Percentiles rank a stretch among this genome's conserved stretches.
Conservation (phyloP, 495 filamentous ascomycete genomes). For the Arthonia radiata region DNA sequence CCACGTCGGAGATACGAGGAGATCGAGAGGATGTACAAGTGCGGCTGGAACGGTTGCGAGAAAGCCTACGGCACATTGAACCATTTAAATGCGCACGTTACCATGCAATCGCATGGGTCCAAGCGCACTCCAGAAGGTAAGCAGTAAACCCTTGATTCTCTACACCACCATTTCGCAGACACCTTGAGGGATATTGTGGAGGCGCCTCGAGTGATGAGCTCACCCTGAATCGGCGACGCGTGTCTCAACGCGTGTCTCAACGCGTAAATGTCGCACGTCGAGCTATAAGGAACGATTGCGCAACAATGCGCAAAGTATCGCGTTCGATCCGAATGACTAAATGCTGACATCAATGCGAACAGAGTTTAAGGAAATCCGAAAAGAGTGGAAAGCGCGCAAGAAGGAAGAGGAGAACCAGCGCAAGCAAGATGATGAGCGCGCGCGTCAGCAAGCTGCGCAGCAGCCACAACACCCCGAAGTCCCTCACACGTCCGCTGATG, state of each 20-base stretch:
- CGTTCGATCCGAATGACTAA: too few relatives aligned
- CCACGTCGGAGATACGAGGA: slow-evolving; percentile 89
- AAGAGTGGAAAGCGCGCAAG: slow-evolving; percentile 97
- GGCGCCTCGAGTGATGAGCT: too few relatives aligned
- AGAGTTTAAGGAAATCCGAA: slow-evolving; percentile 99
- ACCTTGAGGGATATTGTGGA: too few relatives aligned
- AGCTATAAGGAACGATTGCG: too few relatives aligned
- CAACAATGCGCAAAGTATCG: too few relatives aligned
- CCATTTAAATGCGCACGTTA: slow-evolving; percentile 90
- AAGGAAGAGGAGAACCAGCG: slow-evolving; percentile 87
- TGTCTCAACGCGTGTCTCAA: too few relatives aligned
- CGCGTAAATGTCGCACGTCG: too few relatives aligned
- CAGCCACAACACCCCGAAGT: slow-evolving; percentile 32
- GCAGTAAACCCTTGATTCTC: slow-evolving; percentile 9
- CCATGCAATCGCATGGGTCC: slow-evolving; percentile 83
- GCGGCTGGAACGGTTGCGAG: slow-evolving; percentile 93
- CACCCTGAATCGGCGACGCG: too few relatives aligned
- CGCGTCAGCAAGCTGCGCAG: slow-evolving; percentile 42
- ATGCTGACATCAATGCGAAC: slow-evolving; percentile 6
- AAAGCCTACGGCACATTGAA: slow-evolving; percentile 95
- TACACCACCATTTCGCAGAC: too few relatives aligned
- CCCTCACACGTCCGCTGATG: slow-evolving; percentile 26
- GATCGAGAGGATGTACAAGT: slow-evolving; percentile 99
- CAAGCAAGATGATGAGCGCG: slow-evolving; percentile 78
- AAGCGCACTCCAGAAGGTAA: slow-evolving; percentile 94